Conservation (phyloP, 2,329 filamentous ascomycete genomes). For the Xylaria sp. region DNA sequence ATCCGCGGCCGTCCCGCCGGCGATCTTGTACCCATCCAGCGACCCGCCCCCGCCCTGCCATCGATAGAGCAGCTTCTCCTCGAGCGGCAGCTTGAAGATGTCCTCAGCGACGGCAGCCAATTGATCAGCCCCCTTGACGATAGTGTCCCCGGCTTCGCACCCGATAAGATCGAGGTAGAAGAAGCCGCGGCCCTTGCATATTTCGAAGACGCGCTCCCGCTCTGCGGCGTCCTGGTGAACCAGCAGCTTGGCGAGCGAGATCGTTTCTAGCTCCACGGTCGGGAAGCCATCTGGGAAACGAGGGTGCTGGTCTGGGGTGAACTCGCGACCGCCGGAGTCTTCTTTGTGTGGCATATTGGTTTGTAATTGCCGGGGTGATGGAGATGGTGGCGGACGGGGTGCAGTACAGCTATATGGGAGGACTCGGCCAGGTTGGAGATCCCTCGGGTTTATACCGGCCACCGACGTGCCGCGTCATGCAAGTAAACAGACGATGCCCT, state of each 20-base stretch:
- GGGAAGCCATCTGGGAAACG: slow-evolving; percentile 38
- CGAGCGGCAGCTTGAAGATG: slow-evolving; percentile 38
- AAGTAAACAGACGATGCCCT: too few relatives aligned
- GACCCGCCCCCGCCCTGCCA: slow-evolving; percentile 22
- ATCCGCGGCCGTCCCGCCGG: slow-evolving; percentile 40
- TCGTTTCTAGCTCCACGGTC: slow-evolving; percentile 38
- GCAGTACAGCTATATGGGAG: too few relatives aligned
- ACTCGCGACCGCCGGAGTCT: slow-evolving; percentile 28
- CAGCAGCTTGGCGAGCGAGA: slow-evolving; percentile 38
- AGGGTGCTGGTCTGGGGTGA: slow-evolving; percentile 36
- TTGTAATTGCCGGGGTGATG: neutral
- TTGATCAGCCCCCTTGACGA: slow-evolving; percentile 30
- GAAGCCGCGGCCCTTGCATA: slow-evolving; percentile 40
- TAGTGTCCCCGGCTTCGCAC: slow-evolving; percentile 30
- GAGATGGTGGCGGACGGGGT: neutral
- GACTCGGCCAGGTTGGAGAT: too few relatives aligned
- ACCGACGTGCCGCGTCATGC: too few relatives aligned
- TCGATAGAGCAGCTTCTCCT: slow-evolving; percentile 38
- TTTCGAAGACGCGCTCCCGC: slow-evolving; percentile 35
- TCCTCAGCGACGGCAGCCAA: slow-evolving; percentile 35
- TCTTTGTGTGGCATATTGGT: slow-evolving; percentile 37
- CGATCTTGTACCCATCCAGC: slow-evolving; percentile 43
- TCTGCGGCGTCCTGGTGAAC: slow-evolving; percentile 26
- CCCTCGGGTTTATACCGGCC: too few relatives aligned
- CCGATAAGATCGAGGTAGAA: slow-evolving; percentile 41